Percentiles rank a stretch among this genome's conserved stretches.
phyloP scores from a whole-genome alignment of 257 asterid genomes.

The Nicotiana knightiana region DNA sequence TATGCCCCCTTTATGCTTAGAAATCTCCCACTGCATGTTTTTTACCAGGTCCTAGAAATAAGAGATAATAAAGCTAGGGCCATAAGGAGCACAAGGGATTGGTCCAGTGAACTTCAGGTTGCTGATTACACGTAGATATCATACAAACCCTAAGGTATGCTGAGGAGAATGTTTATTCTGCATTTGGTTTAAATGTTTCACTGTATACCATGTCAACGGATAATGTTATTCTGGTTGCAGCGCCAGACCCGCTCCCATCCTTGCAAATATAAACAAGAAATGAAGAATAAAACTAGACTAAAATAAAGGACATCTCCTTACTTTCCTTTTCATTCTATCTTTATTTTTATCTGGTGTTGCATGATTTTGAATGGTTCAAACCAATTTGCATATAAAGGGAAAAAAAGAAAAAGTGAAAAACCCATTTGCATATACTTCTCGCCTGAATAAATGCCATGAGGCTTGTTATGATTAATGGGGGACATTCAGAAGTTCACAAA shows the following conservation, averaged over 20 bases:
- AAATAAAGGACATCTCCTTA: background rate
- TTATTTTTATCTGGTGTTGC: background rate
- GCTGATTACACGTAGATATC: slow-evolving; percentile 45
- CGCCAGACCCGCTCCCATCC: background rate
- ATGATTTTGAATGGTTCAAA: background rate
- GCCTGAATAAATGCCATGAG: background rate
- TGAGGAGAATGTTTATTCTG: background rate
- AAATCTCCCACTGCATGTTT: background rate
- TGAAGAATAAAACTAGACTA: background rate
- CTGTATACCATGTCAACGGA: background rate
- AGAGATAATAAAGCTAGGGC: slow-evolving; percentile 64
- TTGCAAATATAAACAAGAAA: background rate
- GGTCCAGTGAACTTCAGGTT: slow-evolving; percentile 51
- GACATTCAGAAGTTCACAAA: background rate
- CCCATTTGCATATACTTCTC: background rate
- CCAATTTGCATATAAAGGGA: background rate
- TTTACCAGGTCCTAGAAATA: slow-evolving; percentile 74
- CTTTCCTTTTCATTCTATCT: background rate
- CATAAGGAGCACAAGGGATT: slow-evolving; percentile 53
- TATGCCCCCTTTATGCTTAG: background rate
- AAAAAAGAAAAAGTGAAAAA: too few species aligned
- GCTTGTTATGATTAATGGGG: background rate
- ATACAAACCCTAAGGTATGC: background rate
- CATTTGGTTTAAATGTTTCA: background rate
- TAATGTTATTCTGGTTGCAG: background rate